Evolutionary conservation across 1,284 basidiomycete genomes (phyloP).

Genomic region (Thecaphora thlaspeos): DNA sequence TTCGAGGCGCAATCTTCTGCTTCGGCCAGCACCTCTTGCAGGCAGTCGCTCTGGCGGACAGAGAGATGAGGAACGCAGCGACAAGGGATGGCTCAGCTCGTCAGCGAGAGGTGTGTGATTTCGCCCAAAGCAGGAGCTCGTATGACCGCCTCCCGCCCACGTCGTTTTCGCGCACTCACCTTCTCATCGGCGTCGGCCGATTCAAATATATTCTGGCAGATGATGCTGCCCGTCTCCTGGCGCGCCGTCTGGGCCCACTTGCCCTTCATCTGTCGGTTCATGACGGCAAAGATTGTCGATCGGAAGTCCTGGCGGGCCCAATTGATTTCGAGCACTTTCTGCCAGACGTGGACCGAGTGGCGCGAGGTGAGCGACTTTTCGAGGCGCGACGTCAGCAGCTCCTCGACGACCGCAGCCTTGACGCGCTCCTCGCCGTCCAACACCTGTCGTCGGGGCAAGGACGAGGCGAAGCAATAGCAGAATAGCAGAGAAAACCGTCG

Average conservation of each 20-base stretch:
- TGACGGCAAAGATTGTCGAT: slow-evolving; percentile 30
- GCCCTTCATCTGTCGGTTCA: slow-evolving; percentile 41
- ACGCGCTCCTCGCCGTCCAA: slow-evolving; percentile 34
- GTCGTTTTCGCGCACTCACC: slow-evolving; percentile 6
- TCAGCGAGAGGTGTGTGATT: no score
- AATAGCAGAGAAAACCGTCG: no score
- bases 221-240: slow-evolving; percentile 50
- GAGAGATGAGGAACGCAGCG: no score
- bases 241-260: slow-evolving; percentile 43
- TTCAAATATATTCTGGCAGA: slow-evolving; percentile 52
- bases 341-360: slow-evolving; percentile 52
- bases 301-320: slow-evolving; percentile 34
- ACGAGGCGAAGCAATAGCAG: no score
- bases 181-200: slow-evolving; percentile 38
- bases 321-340: slow-evolving; percentile 34
- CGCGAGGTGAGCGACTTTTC: slow-evolving; percentile 41
- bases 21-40: slow-evolving; percentile 45
- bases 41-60: slow-evolving; percentile 16
- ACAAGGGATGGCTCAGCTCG: no score
- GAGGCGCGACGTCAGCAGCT: slow-evolving; percentile 41
- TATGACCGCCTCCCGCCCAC: no score
- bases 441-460: no score
- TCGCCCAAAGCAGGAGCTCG: no score
- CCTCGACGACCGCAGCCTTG: slow-evolving; percentile 27
- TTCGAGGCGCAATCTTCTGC: slow-evolving; percentile 42